Conservation (phyloP, 257 asterid genomes). For the Solanum boliviense region DNA sequence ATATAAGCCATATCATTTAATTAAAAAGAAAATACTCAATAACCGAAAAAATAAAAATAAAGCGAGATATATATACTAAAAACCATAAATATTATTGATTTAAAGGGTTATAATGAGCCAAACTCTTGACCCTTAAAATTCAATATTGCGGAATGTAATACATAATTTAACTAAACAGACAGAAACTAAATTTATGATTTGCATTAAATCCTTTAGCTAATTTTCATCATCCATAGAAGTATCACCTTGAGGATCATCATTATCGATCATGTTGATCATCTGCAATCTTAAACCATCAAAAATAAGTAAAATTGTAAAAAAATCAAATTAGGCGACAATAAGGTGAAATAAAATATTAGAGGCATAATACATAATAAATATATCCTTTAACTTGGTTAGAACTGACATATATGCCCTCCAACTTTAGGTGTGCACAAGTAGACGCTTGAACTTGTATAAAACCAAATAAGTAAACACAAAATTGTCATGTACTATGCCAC, state of each 20-base stretch:
- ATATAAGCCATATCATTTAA: background rate
- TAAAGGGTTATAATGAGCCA: background rate
- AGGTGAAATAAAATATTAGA: background rate
- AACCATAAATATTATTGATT: background rate
- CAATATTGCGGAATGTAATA: background rate
- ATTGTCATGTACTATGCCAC: background rate
- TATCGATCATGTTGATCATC: background rate
- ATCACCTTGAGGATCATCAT: background rate
- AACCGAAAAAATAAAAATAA: too few species aligned
- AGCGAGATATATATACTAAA: background rate
- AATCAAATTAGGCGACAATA: too few species aligned
- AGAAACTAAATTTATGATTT: background rate
- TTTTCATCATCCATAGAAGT: background rate
- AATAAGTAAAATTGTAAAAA: background rate
- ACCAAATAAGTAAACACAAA: too few species aligned
- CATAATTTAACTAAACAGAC: too few species aligned
- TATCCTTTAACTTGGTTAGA: too few species aligned
- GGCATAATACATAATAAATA: background rate
- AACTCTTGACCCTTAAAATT: background rate
- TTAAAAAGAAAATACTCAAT: too few species aligned
- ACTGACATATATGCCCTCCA: too few species aligned
- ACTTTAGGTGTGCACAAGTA: background rate
- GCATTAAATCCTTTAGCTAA: background rate
- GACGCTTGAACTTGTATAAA: background rate
- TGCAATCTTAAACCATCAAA: background rate